phyloP scores from a whole-genome alignment of 2,329 filamentous ascomycete genomes.

The Neopestalotiopsis rosae region DNA sequence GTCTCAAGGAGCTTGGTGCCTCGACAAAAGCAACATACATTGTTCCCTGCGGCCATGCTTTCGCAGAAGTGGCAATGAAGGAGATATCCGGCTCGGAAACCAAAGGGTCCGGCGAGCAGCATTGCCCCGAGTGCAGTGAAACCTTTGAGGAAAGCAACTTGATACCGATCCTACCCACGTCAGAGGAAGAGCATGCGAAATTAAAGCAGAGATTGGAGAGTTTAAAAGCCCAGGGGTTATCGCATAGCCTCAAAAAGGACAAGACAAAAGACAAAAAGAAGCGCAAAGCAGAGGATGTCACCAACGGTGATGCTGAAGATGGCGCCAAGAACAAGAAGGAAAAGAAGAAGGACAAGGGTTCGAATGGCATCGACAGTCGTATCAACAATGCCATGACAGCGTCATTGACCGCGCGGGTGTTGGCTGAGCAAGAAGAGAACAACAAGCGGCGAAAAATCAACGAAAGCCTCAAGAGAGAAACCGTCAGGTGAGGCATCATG shows the following conservation, averaged over 20 bases:
- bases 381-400: constrained; percentile 92
- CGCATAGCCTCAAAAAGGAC: constrained; percentile 89
- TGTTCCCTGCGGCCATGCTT: constrained; percentile 94
- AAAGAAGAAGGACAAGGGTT: constrained; percentile 40
- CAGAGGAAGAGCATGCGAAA: constrained; percentile 71
- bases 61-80: constrained; percentile 83
- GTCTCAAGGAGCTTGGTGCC: constrained; percentile 83
- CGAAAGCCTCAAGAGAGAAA: constrained; percentile 39
- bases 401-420: constrained; percentile 81
- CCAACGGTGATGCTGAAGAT: constrained; percentile 17
- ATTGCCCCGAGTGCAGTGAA: constrained; percentile 76
- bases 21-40: constrained; percentile 83
- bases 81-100: constrained; percentile 59
- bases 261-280: constrained; percentile 70
- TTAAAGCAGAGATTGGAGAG: constrained; percentile 59
- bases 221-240: constrained; percentile 57
- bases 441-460: constrained; percentile 80
- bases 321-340: constrained; percentile 48
- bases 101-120: constrained; percentile 41
- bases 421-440: constrained; percentile 83
- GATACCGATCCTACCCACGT: constrained; percentile 79
- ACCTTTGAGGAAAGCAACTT: constrained; percentile 76
- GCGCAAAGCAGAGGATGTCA: constrained; percentile 46
- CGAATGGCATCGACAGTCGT: constrained; percentile 51
- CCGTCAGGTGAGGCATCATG: constrained; percentile 24